Percentiles rank a stretch among this genome's conserved stretches.
phyloP scores from a whole-genome alignment of 2,329 filamentous ascomycete species.

The Phaeoacremonium minimum region DNA sequence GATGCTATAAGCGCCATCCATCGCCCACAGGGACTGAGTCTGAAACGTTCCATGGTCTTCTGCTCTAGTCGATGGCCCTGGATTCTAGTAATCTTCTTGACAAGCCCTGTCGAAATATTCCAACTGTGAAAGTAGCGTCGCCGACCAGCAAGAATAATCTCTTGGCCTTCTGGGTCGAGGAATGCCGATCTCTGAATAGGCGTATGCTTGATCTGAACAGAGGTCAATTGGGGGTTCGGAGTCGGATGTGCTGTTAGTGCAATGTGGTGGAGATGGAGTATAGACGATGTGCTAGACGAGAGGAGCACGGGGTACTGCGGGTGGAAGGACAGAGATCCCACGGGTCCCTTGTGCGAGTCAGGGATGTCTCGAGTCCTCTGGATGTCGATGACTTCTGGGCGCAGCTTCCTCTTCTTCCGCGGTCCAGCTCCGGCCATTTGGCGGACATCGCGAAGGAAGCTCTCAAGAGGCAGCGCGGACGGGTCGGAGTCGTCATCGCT shows the following conservation, averaged over 20 bases:
- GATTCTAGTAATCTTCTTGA: conserved; percentile 77
- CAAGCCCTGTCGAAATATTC: conserved; percentile 75
- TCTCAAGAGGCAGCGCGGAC: conserved; percentile 73
- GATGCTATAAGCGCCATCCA: conserved; percentile 82
- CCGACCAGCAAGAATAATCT: conserved; percentile 84
- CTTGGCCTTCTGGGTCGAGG: conserved; percentile 64
- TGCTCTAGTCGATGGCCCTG: conserved; percentile 77
- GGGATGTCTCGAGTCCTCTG: conserved; percentile 84
- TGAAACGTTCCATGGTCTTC: conserved; percentile 86
- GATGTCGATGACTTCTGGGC: conserved; percentile 86
- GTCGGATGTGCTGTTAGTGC: conserved; percentile 68
- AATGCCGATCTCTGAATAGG: conserved; percentile 85
- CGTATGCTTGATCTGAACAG: conserved; percentile 78
- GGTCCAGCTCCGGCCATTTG: conserved; percentile 54
- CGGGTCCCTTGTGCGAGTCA: conserved; percentile 70
- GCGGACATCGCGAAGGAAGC: conserved; percentile 71
- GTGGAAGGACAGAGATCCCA: conserved; percentile 86
- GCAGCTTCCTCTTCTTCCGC: conserved; percentile 65
- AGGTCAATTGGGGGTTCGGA: conserved; percentile 86
- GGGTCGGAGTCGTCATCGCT: conserved; percentile 53
- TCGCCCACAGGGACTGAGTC: conserved; percentile 77
- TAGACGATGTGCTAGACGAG: conserved; percentile 80
- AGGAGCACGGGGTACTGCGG: conserved; percentile 83
- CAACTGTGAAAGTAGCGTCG: conserved; percentile 92
- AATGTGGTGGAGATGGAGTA: conserved; percentile 86